A percentile compares a stretch with the other conserved stretches of the same genome.
phyloP scores from a whole-genome alignment of 2,329 filamentous ascomycete species.

The Ambrosiella cleistominuta region DNA sequence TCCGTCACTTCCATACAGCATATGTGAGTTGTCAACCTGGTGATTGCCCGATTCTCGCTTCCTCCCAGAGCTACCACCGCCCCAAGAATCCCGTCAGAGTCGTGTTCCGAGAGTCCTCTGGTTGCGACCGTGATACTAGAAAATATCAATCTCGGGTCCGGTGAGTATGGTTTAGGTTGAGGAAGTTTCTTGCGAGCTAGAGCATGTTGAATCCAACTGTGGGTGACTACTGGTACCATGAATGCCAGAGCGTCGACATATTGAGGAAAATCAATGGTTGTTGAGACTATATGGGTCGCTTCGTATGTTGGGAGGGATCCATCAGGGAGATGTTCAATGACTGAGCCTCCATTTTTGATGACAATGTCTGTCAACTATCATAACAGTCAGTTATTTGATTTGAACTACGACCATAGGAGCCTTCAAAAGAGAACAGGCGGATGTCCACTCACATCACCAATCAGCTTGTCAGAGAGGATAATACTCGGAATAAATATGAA shows the following conservation, averaged over 20 bases:
- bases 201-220: slow-evolving; percentile 61
- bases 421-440: background rate
- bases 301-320: slow-evolving; percentile 30
- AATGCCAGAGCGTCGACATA: slow-evolving; percentile 57
- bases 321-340: slow-evolving; percentile 30
- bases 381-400: background rate
- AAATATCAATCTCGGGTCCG: slow-evolving; percentile 81
- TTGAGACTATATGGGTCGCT: slow-evolving; percentile 42
- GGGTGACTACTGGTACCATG: slow-evolving; percentile 71
- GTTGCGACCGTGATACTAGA: slow-evolving; percentile 68
- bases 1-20: slow-evolving; percentile 65
- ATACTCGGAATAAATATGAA: slow-evolving; percentile 30
- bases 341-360: slow-evolving; percentile 31
- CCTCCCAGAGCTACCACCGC: slow-evolving; percentile 82
- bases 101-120: slow-evolving; percentile 65
- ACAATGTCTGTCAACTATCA: slow-evolving; percentile 26
- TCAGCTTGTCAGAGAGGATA: slow-evolving; percentile 23
- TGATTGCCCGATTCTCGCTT: slow-evolving; percentile 53
- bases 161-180: slow-evolving; percentile 70
- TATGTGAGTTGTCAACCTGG: slow-evolving; percentile 68
- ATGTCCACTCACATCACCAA: slow-evolving; percentile 22
- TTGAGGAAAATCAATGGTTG: slow-evolving; percentile 80
- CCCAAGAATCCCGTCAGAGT: slow-evolving; percentile 83
- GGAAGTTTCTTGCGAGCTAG: slow-evolving; percentile 51
- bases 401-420: background rate